Evolutionary conservation across 2,329 filamentous ascomycete species (phyloP).

Genomic region (Aureobasidium sp.): DNA sequence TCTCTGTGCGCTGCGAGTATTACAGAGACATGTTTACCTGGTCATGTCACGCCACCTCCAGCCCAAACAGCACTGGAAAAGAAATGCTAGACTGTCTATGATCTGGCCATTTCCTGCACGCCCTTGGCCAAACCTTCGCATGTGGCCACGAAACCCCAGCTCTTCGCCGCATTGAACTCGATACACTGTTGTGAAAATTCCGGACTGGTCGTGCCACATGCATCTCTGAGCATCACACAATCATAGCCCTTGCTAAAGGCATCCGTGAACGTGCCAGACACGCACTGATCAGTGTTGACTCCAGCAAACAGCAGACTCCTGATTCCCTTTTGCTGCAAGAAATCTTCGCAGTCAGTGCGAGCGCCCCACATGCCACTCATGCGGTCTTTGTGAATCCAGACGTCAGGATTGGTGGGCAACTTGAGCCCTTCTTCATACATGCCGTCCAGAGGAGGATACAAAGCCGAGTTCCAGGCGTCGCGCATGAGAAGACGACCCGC

Average conservation of each 20-base stretch:
- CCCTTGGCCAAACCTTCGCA: slow-evolving; percentile 28
- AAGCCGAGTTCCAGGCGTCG: slow-evolving; percentile 50
- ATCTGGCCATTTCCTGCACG: slow-evolving; percentile 18
- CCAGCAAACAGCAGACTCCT: slow-evolving; percentile 51
- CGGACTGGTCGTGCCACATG: slow-evolving; percentile 46
- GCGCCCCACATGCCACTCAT: slow-evolving; percentile 51
- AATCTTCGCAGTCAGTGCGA: slow-evolving; percentile 37
- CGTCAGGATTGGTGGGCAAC: slow-evolving; percentile 34
- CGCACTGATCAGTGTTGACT: slow-evolving; percentile 57
- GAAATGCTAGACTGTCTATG: not conserved
- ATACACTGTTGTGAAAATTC: slow-evolving; percentile 30
- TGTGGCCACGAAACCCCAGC: slow-evolving; percentile 28
- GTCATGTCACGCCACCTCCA: too few relatives aligned
- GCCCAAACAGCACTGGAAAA: too few relatives aligned
- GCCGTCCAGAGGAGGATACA: slow-evolving; percentile 42
- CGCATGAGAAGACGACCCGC: slow-evolving; percentile 45
- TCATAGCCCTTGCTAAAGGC: slow-evolving; percentile 51
- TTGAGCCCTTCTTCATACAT: slow-evolving; percentile 30
- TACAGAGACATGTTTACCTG: not conserved
- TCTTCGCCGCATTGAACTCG: slow-evolving; percentile 31
- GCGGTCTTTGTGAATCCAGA: slow-evolving; percentile 51
- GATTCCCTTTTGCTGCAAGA: slow-evolving; percentile 36
- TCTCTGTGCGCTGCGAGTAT: too few relatives aligned
- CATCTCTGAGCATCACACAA: slow-evolving; percentile 50
- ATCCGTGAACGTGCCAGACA: slow-evolving; percentile 50